Percentiles rank a stretch among this genome's conserved stretches.
Conservation (phyloP, 108 stramenopile genomes). For the Fragilaria crotonensis region DNA sequence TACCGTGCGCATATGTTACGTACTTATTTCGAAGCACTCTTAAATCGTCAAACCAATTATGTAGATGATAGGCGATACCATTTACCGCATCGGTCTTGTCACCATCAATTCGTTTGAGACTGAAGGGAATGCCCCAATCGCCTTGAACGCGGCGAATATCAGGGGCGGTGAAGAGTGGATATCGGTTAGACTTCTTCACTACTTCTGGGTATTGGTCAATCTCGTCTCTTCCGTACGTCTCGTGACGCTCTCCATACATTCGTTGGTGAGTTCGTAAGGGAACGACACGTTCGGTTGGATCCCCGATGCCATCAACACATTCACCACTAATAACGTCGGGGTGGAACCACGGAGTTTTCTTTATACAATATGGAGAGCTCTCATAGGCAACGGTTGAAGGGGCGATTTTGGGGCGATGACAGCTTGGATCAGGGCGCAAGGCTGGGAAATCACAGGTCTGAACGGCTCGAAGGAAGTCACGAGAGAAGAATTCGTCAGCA, state of each 20-base stretch:
- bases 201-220: not conserved
- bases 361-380: slow-evolving; percentile 25
- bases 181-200: not conserved
- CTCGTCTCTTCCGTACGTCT: not conserved
- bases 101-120: not conserved
- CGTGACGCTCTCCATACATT: not conserved
- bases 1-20: slow-evolving; percentile 31
- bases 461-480: slow-evolving; percentile 33
- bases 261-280: not conserved
- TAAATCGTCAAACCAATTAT: slow-evolving; percentile 24
- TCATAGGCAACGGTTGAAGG: slow-evolving; percentile 23
- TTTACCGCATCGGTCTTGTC: not conserved
- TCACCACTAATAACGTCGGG: slow-evolving; percentile 36
- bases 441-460: slow-evolving; percentile 37
- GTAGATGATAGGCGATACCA: slow-evolving; percentile 31
- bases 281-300: slow-evolving; percentile 4
- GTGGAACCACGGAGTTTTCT: slow-evolving; percentile 26
- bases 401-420: slow-evolving; percentile 11
- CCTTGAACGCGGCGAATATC: not conserved
- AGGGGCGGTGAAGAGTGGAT: not conserved
- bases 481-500: slow-evolving; percentile 22
- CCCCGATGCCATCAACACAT: slow-evolving; percentile 32
- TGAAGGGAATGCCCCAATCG: not conserved
- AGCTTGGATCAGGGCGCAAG: slow-evolving; percentile 21
- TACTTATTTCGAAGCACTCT: slow-evolving; percentile 29